Conservation (phyloP, 176 grass and related monocot species). For the Rhynchospora breviuscula region DNA sequence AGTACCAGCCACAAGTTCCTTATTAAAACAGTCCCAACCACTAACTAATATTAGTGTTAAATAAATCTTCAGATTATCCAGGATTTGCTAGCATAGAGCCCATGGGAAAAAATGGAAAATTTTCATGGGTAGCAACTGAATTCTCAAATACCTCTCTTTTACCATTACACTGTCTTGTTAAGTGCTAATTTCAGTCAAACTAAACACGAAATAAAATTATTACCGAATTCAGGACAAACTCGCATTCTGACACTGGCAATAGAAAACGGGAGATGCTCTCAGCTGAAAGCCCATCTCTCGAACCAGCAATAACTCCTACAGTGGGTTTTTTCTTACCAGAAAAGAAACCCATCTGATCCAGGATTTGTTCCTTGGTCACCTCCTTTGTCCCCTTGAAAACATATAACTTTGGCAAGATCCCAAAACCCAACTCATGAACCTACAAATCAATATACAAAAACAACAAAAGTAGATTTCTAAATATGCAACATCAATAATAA, state of each 20-base stretch:
- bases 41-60: background rate
- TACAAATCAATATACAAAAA: constrained; percentile 22
- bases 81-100: background rate
- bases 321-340: constrained; percentile 53
- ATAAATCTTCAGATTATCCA: background rate
- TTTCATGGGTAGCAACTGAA: background rate
- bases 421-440: constrained; percentile 90
- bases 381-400: constrained; percentile 90
- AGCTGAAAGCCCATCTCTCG: constrained; percentile 67
- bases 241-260: constrained; percentile 79
- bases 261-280: constrained; percentile 84
- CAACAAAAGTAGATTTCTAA: background rate
- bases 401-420: constrained; percentile 80
- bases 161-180: background rate
- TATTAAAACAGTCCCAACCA: background rate
- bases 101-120: background rate
- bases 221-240: constrained; percentile 89
- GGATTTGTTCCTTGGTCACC: constrained; percentile 77
- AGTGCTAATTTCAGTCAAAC: background rate
- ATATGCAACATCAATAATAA: background rate
- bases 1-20: background rate
- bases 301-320: constrained; percentile 61
- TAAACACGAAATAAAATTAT: background rate
- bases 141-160: background rate
- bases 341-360: constrained; percentile 95